A percentile compares a stretch with the other conserved stretches of the same genome.
These are phyloP conservation scores for Neurospora sp. DNA, from an alignment of 495 filamentous ascomycete genomes.

Conservation along the genomic window DNA sequence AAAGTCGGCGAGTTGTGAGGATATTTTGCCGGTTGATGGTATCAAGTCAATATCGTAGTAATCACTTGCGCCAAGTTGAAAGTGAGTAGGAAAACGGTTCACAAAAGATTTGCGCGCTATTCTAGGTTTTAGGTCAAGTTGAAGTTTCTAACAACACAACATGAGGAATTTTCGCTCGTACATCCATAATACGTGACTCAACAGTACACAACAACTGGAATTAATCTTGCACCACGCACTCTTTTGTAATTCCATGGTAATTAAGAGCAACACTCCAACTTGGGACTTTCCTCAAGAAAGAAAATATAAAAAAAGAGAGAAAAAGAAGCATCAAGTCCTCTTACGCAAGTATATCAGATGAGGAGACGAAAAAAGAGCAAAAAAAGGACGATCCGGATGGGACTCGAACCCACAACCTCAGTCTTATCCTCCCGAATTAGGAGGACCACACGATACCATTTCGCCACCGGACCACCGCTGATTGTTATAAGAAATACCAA, in stretches of 20 bases:
- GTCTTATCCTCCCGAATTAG: conserved; percentile 26
- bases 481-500: background rate
- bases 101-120: background rate
- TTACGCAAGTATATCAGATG: background rate
- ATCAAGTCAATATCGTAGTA: background rate
- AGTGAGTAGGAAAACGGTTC: background rate
- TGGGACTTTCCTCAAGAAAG: background rate
- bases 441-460: conserved; percentile 40
- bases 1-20: background rate
- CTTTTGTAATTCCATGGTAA: background rate
- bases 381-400: conserved; percentile 29
- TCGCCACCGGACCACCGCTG: conserved; percentile 29
- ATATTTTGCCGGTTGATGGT: background rate
- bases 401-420: conserved; percentile 43
- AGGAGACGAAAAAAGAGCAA: conserved; percentile 8
- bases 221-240: background rate
- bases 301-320: conserved; percentile 4
- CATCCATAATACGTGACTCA: background rate
- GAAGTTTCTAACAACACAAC: background rate
- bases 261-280: background rate
- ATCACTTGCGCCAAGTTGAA: background rate
- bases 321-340: background rate
- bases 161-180: background rate
- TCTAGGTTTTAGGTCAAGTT: background rate
- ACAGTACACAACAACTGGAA: background rate